Conservation (phyloP, 805 yeast genomes). For the Grigorovia jiainica region DNA sequence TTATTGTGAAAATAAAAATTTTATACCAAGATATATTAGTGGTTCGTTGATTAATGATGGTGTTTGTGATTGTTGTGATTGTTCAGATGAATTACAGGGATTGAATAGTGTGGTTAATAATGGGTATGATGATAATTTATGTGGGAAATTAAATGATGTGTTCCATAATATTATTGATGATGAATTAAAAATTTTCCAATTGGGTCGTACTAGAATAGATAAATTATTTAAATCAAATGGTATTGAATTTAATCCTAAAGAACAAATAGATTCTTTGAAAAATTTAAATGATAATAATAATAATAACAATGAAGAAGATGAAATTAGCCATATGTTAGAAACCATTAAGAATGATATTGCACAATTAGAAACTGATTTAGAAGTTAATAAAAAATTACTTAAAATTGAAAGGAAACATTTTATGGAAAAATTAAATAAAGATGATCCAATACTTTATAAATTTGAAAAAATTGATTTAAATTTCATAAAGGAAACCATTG, state of each 20-base stretch:
- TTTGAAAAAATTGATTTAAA: slow-evolving; percentile 13
- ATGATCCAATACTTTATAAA: slow-evolving; percentile 17
- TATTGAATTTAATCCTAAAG: slow-evolving; percentile 13
- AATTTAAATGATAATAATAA: slow-evolving; percentile 3
- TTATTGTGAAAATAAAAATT: slow-evolving; percentile 74
- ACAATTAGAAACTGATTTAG: slow-evolving; percentile 5
- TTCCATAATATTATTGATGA: slow-evolving; percentile 19
- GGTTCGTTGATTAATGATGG: slow-evolving; percentile 76
- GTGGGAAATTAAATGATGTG: slow-evolving; percentile 22
- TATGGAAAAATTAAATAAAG: slow-evolving; percentile 10
- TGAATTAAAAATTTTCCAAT: slow-evolving; percentile 51
- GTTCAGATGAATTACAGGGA: slow-evolving; percentile 58
- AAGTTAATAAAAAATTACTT: slow-evolving; percentile 16
- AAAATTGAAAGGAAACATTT: slow-evolving; percentile 13
- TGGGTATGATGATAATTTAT: slow-evolving; percentile 7
- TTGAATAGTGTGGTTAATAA: no score
- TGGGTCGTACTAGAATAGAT: slow-evolving; percentile 36
- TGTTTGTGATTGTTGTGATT: slow-evolving; percentile 96
- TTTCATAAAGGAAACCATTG: slow-evolving; percentile 8
- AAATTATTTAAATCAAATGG: slow-evolving; percentile 12
- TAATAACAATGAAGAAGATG: slow-evolving; percentile 4
- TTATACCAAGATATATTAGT: slow-evolving; percentile 51
- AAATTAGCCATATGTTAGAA: slow-evolving; percentile 5
- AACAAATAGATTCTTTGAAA: slow-evolving; percentile 9
- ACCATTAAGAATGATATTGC: slow-evolving; percentile 7